Evolutionary conservation across 1,284 basidiomycete genomes (phyloP).

Genomic region (Heterobasidion parviporum): DNA sequence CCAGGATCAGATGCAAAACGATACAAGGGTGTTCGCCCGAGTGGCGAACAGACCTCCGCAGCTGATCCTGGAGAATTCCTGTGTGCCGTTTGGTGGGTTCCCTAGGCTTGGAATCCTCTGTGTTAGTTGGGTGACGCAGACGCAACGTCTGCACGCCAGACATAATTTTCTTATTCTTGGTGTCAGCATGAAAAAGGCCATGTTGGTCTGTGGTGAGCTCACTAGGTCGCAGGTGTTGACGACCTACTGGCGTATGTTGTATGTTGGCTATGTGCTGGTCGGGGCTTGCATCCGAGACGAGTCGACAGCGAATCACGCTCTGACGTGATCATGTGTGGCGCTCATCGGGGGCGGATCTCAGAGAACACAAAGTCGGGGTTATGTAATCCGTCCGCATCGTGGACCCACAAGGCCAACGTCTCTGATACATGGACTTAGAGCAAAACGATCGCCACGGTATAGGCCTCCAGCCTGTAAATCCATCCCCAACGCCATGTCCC

Average conservation of each 20-base stretch:
- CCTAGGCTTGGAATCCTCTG: constrained; percentile 22
- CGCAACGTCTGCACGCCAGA: constrained; percentile 1
- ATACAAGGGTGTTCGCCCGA: background rate
- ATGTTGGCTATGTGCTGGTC: too few relatives aligned
- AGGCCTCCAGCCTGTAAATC: constrained; percentile 7
- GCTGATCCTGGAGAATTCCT: constrained; percentile 69
- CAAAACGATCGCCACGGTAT: background rate
- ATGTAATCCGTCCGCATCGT: constrained; percentile 13
- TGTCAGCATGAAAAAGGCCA: too few relatives aligned
- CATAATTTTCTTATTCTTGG: background rate
- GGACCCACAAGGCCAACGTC: constrained; percentile 28
- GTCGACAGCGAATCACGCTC: background rate
- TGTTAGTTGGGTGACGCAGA: constrained; percentile 26
- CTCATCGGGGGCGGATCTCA: constrained; percentile 11
- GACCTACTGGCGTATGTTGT: too few relatives aligned
- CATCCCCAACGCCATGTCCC: constrained; percentile 15
- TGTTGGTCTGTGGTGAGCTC: background rate
- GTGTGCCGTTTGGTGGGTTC: constrained; percentile 38
- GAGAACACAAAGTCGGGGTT: constrained; percentile 17
- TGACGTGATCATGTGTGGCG: background rate
- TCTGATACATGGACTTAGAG: constrained; percentile 1
- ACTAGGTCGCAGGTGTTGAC: background rate
- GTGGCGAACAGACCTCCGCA: constrained; percentile 44
- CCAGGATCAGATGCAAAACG: background rate
- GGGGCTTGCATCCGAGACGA: too few relatives aligned